Base-by-base conservation (phyloP, 768 basidiomycete species). In the Termitomyces titanicus region DNA sequence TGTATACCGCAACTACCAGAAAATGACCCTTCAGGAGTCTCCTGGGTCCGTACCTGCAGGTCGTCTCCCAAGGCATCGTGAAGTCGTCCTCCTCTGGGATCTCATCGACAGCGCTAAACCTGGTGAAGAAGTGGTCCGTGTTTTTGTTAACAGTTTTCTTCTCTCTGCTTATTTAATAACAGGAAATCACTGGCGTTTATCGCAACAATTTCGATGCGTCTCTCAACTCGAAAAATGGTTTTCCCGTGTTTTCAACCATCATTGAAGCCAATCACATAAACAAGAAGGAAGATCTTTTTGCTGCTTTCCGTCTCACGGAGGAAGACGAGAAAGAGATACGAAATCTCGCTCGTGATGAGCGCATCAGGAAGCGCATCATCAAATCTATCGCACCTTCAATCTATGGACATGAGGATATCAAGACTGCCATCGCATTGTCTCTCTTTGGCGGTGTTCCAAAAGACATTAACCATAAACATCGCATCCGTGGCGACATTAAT, bases 361-460 rank as follows among this genome's bases (percentile, higher is more conserved):
- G 97, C 49, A 96, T 99, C 63, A 85, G 92, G 60, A 98, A 97
- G 71, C 88, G 97, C 24, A 96, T 99, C 68, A 83, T 98, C 75
- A 99, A 99, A 72, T 97, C 94, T 12, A 97, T 99, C 55, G 97
- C 97, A 2, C 97, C 97, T 0, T 97, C 94, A 35, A 98, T 99
- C 70, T 99, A 98, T 63, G 97, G 97, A 3, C 97, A 99, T 69
- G 97, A 98, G 68, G 90, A 98, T 68, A 98, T 99, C 79, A 98
- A 98, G 74, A 97, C 96, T 0, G 97, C 94, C 29, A 77, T 99
- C 60, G 95, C 97, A 1, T 81, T 99, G 48, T 94, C 94, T 1
- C 84, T 99, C 35, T 98, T 99, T 58, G 88, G 94, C 11, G 97
- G 97, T 45, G 87, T 98, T 1, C 66, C 91, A 3, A 99, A 99